Percentiles rank a stretch among this genome's conserved stretches.
Conservation (phyloP, 73 alveolate species). For the Paramecium octaurelia region DNA sequence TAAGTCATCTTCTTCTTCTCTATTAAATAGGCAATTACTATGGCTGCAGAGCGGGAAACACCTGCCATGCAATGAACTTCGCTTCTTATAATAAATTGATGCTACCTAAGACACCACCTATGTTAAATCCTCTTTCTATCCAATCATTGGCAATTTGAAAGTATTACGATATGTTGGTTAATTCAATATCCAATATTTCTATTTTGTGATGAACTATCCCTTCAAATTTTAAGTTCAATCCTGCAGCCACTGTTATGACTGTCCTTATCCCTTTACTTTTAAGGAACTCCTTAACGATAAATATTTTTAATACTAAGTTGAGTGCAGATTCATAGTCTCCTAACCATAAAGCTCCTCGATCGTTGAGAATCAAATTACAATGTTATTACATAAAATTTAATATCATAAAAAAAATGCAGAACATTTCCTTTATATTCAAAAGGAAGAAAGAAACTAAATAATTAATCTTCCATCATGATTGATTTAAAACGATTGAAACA, state of each 20-base stretch:
- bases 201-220: neutral
- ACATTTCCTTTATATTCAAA: neutral
- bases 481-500: neutral
- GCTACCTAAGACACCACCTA: neutral
- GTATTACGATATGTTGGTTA: neutral
- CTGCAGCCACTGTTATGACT: constrained; percentile 12
- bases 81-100: neutral
- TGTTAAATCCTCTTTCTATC: neutral
- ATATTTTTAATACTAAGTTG: neutral
- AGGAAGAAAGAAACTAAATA: neutral
- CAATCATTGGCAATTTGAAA: neutral
- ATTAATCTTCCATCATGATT: neutral
- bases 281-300: neutral
- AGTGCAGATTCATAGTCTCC: neutral
- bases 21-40: neutral
- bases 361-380: neutral
- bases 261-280: neutral
- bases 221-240: neutral
- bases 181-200: neutral
- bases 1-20: neutral
- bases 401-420: neutral
- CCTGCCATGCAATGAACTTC: constrained; percentile 31
- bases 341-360: neutral
- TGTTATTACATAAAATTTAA: neutral
- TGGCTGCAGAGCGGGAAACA: neutral